Percentiles rank a stretch among this genome's conserved stretches.
These are phyloP conservation scores for Pseudotulostoma volvatum DNA, from an alignment of 495 filamentous ascomycete species.

Conservation along the genomic window DNA sequence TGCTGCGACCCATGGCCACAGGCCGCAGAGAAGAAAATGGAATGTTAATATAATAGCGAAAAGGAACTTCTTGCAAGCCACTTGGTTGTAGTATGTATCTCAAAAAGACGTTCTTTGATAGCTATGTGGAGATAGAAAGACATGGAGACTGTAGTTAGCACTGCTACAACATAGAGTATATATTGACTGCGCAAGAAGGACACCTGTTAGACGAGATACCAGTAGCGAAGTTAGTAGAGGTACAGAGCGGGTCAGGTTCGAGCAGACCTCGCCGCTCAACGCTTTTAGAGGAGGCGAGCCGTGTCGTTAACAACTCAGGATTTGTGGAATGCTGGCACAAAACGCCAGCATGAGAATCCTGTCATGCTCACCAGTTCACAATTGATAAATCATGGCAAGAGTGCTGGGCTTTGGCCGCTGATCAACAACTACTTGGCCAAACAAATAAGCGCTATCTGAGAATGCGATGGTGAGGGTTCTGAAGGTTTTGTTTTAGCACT, in stretches of 20 bases:
- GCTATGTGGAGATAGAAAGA: no score
- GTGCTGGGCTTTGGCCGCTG: not conserved
- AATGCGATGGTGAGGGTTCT: not conserved
- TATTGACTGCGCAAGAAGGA: no score
- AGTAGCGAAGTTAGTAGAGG: no score
- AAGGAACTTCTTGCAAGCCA: no score
- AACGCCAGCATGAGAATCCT: not conserved
- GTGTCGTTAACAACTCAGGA: not conserved
- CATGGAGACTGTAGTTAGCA: no score
- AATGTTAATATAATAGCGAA: no score
- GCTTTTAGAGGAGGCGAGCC: not conserved
- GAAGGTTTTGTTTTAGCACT: not conserved
- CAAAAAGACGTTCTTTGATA: no score
- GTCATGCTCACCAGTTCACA: not conserved
- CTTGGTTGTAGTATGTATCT: no score
- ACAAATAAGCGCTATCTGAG: not conserved
- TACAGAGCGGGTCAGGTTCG: not conserved
- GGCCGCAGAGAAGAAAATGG: no score
- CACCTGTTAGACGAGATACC: no score
- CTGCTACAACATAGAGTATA: no score
- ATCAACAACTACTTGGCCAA: not conserved
- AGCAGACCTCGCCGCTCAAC: not conserved
- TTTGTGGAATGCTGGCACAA: not conserved
- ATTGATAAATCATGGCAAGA: not conserved
- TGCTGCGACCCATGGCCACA: no score